Percentiles rank a stretch among this genome's conserved stretches.
phyloP scores from a whole-genome alignment of 2,329 filamentous ascomycete species.

The Westerdykella ornata region DNA sequence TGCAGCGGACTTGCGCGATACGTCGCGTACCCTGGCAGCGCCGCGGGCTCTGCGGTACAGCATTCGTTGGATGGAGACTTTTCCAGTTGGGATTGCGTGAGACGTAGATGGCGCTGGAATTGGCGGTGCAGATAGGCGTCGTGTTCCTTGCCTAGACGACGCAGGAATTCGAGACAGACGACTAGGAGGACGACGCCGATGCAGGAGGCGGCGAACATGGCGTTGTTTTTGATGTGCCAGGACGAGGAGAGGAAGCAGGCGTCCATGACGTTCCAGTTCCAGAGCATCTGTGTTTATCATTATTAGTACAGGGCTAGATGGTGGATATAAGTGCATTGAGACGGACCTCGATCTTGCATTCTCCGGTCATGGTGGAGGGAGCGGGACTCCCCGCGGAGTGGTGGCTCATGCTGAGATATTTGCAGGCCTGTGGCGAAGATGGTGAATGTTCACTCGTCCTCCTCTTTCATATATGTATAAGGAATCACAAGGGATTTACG shows the following conservation, averaged over 20 bases:
- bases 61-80: conserved; percentile 16
- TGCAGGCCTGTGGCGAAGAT: not conserved
- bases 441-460: too few species aligned
- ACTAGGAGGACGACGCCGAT: conserved; percentile 67
- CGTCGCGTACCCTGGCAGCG: not conserved
- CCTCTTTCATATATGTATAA: too few species aligned
- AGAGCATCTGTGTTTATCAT: conserved; percentile 57
- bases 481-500: too few species aligned
- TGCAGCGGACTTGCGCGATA: conserved; percentile 55
- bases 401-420: not conserved
- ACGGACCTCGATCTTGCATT: not conserved
- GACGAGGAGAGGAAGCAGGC: conserved; percentile 58
- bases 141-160: conserved; percentile 62
- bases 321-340: not conserved
- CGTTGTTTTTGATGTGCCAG: conserved; percentile 61
- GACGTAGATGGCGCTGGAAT: conserved; percentile 20
- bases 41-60: conserved; percentile 20
- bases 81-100: conserved; percentile 17
- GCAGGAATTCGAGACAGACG: conserved; percentile 61
- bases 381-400: not conserved
- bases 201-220: conserved; percentile 69
- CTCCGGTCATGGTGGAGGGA: not conserved
- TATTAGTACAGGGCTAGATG: not conserved
- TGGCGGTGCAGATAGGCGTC: conserved; percentile 54
- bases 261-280: conserved; percentile 67